These are phyloP conservation scores for Candida sakaeoensis DNA, from an alignment of 805 yeast species.

Conservation along the genomic window DNA sequence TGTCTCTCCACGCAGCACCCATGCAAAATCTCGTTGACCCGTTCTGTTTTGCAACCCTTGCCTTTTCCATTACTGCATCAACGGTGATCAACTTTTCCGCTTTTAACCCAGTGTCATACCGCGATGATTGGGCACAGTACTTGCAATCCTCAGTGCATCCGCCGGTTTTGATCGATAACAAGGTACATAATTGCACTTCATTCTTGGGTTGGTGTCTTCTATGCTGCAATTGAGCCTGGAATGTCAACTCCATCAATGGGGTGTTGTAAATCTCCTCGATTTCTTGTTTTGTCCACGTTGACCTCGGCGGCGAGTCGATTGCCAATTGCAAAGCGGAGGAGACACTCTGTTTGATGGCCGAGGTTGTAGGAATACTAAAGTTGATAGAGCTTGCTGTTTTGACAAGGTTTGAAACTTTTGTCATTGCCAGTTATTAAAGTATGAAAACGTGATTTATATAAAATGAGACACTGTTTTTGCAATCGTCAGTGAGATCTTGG, in stretches of 20 bases:
- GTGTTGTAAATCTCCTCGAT: conserved; percentile 58
- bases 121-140: conserved; percentile 73
- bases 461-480: too few relatives aligned
- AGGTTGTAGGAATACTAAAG: conserved; percentile 9
- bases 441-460: too few relatives aligned
- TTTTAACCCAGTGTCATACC: conserved; percentile 66
- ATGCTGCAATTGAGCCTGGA: conserved; percentile 60
- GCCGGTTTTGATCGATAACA: conserved; percentile 72
- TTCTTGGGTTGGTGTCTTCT: conserved; percentile 62
- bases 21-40: conserved; percentile 78
- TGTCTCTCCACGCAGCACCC: conserved; percentile 89
- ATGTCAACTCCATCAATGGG: conserved; percentile 61
- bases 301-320: conserved; percentile 16
- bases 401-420: neutral
- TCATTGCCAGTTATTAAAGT: conserved; percentile 3
- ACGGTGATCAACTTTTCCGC: conserved; percentile 61
- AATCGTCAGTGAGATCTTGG: neutral
- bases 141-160: conserved; percentile 82
- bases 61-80: conserved; percentile 62
- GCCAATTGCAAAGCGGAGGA: conserved; percentile 17
- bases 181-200: conserved; percentile 72
- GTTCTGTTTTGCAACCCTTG: conserved; percentile 59
- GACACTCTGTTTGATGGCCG: neutral
- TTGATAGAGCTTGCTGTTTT: conserved; percentile 2
- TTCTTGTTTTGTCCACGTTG: conserved; percentile 59